These are phyloP conservation scores for Leccinum subgranulosum DNA, from an alignment of 768 basidiomycete genomes.

Conservation along the genomic window DNA sequence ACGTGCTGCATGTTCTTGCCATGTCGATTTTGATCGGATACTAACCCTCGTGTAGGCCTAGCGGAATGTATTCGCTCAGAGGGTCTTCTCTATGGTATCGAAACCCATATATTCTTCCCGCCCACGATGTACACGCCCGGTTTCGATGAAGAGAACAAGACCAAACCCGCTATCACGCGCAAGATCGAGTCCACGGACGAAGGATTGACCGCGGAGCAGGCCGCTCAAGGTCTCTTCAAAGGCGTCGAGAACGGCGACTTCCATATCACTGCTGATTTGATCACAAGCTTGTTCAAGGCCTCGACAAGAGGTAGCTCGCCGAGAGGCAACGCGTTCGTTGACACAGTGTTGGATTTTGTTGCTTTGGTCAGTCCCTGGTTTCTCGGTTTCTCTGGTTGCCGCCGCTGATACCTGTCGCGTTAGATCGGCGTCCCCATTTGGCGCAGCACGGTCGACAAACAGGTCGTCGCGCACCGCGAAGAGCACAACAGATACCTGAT, in stretches of 20 bases:
- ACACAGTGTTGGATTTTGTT: slow-evolving; percentile 40
- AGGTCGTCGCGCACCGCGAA: slow-evolving; percentile 40
- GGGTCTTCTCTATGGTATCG: slow-evolving; percentile 70
- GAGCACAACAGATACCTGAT: slow-evolving; percentile 48
- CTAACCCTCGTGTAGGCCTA: slow-evolving; percentile 47
- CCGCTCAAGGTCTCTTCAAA: slow-evolving; percentile 58
- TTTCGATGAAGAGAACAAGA: slow-evolving; percentile 68
- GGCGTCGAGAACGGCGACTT: slow-evolving; percentile 68
- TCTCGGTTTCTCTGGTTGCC: neutral
- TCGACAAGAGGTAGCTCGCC: slow-evolving; percentile 61
- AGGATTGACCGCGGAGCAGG: slow-evolving; percentile 59
- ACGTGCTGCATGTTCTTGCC: slow-evolving; percentile 1
- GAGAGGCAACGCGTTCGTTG: slow-evolving; percentile 56
- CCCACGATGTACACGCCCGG: slow-evolving; percentile 79
- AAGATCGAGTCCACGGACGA: slow-evolving; percentile 76
- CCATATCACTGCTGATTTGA: slow-evolving; percentile 74
- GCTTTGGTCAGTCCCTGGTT: slow-evolving; percentile 39
- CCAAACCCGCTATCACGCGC: slow-evolving; percentile 71
- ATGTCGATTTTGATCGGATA: neutral
- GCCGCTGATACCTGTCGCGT: neutral
- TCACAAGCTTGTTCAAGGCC: slow-evolving; percentile 64
- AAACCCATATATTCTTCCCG: slow-evolving; percentile 80
- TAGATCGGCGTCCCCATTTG: slow-evolving; percentile 54
- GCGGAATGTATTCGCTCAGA: slow-evolving; percentile 83
- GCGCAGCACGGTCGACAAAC: slow-evolving; percentile 48